Evolutionary conservation across 768 basidiomycete genomes (phyloP), one percentile per base, ranked within the genome.

Genomic region (Leccinum pellstonianum): DNA sequence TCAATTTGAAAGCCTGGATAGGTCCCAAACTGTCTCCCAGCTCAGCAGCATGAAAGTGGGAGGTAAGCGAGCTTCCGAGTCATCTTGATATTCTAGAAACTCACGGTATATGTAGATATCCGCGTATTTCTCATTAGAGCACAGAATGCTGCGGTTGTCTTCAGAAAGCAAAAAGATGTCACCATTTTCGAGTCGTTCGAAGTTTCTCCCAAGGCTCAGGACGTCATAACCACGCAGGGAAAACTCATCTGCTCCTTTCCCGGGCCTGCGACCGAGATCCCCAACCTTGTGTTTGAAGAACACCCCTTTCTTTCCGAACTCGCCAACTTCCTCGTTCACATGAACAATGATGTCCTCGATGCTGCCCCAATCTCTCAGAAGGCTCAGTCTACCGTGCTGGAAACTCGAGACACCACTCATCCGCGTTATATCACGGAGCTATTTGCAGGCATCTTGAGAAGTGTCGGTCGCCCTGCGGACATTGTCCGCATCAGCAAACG

Each of bases 101-200:
- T 60, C 14, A 60, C 8, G 10, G 0, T 14, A 2, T n/a, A 25
- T 7, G 15, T 54, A 83, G 82, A 77, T 59, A 64, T 74, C 33
- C 56, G 77, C 12, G 70, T 69, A 37, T 69, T 82, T 33, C 71
- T 72, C 2, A 72, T 84, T 27, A 69, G 68, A 25, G 70, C 74
- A 2, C 82, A 84, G 55, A 84, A 84, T 53, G 80, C 80, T 4
- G 80, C 72, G 6, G 48, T 84, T 8, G 64, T 83, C 6, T 57
- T 80, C 35, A 73, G 77, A 49, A 69, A 68, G 56, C 52, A 58
- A 14, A 35, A 63, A 17, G 53, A 62, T 11, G 43, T 64, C 5
- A 74, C 75, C 6, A 63, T 72, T 27, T 25, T 77, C 55, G 83
- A 84, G 65, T 69, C 69, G 11, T 84, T 81, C 25, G 79, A 83